Conservation (phyloP, 2,329 filamentous ascomycete genomes). For the Fulvia fulva region DNA sequence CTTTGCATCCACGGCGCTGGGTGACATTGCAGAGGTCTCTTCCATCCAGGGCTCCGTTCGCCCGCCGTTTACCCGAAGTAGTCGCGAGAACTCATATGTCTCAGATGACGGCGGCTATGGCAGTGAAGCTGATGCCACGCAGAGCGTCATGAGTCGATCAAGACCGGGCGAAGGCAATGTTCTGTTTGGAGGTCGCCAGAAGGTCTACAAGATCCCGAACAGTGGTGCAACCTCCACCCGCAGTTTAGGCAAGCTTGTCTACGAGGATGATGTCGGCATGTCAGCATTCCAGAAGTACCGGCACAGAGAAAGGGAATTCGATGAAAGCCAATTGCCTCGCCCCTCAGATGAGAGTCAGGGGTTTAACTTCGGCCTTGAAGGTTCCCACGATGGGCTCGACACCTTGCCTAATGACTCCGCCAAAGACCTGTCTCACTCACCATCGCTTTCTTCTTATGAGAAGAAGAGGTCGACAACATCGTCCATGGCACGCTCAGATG, state of each 20-base stretch:
- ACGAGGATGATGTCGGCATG: constrained; percentile 79
- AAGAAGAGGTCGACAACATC: constrained; percentile 77
- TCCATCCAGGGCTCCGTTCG: constrained; percentile 65
- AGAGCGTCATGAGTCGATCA: constrained; percentile 78
- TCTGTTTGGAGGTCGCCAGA: constrained; percentile 90
- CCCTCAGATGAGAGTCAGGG: constrained; percentile 28
- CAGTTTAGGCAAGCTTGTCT: constrained; percentile 66
- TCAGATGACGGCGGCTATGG: constrained; percentile 57
- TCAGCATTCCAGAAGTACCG: constrained; percentile 80
- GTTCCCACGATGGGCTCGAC: constrained; percentile 39
- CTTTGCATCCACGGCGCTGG: constrained; percentile 53
- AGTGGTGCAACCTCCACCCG: constrained; percentile 37
- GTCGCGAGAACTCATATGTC: constrained; percentile 62
- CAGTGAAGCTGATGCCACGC: constrained; percentile 61
- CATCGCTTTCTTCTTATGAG: constrained; percentile 60
- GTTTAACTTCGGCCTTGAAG: constrained; percentile 32
- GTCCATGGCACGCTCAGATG: constrained; percentile 68
- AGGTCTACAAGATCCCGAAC: constrained; percentile 79
- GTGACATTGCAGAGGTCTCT: constrained; percentile 87
- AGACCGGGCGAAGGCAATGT: constrained; percentile 86
- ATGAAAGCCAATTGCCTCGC: constrained; percentile 34
- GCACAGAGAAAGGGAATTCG: constrained; percentile 51
- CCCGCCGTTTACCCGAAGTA: constrained; percentile 54
- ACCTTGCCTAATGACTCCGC: constrained; percentile 45
- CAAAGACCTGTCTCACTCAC: constrained; percentile 45